These are phyloP conservation scores for Myxozyma sirexii DNA, from an alignment of 805 yeast species.

Conservation along the genomic window DNA sequence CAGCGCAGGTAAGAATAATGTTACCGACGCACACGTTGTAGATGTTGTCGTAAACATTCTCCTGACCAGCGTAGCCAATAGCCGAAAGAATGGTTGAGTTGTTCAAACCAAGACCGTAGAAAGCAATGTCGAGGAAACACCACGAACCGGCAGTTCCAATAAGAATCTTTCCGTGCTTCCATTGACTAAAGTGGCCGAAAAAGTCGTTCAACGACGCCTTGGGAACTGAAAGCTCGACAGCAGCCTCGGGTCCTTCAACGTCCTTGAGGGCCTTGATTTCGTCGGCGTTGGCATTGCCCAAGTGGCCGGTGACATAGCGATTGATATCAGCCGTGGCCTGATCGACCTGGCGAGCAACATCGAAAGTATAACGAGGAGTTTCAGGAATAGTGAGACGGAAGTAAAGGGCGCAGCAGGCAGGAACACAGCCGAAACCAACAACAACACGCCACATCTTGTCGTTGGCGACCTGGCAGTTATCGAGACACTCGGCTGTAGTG, in stretches of 20 bases:
- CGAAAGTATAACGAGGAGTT: conserved; percentile 88
- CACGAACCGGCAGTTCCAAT: conserved; percentile 90
- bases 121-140: conserved; percentile 89
- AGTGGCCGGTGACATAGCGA: conserved; percentile 53
- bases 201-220: conserved; percentile 82
- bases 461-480: conserved; percentile 70
- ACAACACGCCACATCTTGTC: conserved; percentile 95
- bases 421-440: conserved; percentile 87
- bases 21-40: conserved; percentile 88
- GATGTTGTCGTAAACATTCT: conserved; percentile 68
- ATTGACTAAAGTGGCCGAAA: conserved; percentile 70
- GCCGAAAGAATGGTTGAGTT: conserved; percentile 76
- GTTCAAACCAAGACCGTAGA: conserved; percentile 85
- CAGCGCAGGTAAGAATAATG: conserved; percentile 89
- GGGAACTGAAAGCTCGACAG: conserved; percentile 60
- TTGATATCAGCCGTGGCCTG: conserved; percentile 60
- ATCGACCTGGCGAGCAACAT: conserved; percentile 62
- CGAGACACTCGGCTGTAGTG: conserved; percentile 62
- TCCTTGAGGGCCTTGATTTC: conserved; percentile 38
- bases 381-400: conserved; percentile 93
- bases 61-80: conserved; percentile 77
- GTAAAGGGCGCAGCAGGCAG: conserved; percentile 79
- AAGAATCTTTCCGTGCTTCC: conserved; percentile 84
- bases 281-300: conserved; percentile 53
- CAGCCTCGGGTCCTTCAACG: conserved; percentile 6